These are phyloP conservation scores for Lentinula sp. DNA, from an alignment of 768 basidiomycete species.

Conservation along the genomic window DNA sequence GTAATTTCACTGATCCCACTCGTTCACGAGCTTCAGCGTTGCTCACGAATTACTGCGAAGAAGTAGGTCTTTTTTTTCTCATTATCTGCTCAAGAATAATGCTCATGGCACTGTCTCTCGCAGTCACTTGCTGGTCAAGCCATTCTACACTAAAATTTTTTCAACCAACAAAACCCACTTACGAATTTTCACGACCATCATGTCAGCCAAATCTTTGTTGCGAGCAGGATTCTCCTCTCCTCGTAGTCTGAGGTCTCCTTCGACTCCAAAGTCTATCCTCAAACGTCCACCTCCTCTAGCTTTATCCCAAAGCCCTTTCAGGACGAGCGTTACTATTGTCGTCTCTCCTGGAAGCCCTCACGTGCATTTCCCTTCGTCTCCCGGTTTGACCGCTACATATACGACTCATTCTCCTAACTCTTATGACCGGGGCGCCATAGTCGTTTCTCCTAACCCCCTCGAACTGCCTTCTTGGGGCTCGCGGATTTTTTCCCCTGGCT, in stretches of 20 bases:
- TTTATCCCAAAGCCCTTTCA: slow-evolving; percentile 3
- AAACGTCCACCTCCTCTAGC: slow-evolving; percentile 6
- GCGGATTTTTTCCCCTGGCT: not conserved
- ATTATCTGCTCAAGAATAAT: not conserved
- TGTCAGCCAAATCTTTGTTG: slow-evolving; percentile 6
- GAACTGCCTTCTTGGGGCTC: slow-evolving; percentile 1
- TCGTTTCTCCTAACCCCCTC: slow-evolving; percentile 1
- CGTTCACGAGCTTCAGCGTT: slow-evolving; percentile 5
- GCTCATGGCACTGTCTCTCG: not conserved
- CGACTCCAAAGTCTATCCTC: slow-evolving; percentile 2
- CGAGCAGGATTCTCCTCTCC: not conserved
- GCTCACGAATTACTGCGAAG: not conserved
- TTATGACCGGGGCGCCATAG: slow-evolving; percentile 4
- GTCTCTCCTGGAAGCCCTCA: not conserved
- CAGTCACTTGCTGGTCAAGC: slow-evolving; percentile 5
- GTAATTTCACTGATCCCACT: not conserved
- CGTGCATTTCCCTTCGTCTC: slow-evolving; percentile 1
- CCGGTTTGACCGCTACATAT: not conserved
- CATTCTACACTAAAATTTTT: not conserved
- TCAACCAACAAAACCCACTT: not conserved
- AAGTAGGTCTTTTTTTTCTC: not conserved
- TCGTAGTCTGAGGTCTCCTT: slow-evolving; percentile 1
- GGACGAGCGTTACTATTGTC: not conserved
- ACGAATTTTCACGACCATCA: slow-evolving; percentile 5
- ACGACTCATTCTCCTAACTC: slow-evolving; percentile 1